Percentiles rank a stretch among this genome's conserved stretches.
Conservation (phyloP, 768 basidiomycete species). For the Rhizopogon sp. region DNA sequence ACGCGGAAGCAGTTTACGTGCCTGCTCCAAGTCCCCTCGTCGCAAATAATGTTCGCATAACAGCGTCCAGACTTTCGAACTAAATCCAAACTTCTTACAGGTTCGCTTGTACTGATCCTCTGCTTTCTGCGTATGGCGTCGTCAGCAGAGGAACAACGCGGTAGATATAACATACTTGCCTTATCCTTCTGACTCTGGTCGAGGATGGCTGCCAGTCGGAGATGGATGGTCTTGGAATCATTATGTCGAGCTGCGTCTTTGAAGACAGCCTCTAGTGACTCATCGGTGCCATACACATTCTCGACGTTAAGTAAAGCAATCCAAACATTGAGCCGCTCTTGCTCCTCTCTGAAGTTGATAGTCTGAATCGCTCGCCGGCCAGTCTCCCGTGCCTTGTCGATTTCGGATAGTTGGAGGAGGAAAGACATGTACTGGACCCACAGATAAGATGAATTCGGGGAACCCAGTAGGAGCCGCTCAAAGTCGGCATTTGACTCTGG, state of each 20-base stretch:
- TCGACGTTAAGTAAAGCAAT: constrained; percentile 94
- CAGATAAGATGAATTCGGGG: constrained; percentile 94
- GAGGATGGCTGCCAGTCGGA: constrained; percentile 80
- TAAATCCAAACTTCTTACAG: constrained; percentile 90
- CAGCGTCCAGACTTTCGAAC: constrained; percentile 90
- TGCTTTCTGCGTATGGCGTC: constrained; percentile 57
- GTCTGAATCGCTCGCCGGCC: constrained; percentile 78
- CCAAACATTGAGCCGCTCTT: constrained; percentile 96
- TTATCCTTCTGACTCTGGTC: constrained; percentile 79
- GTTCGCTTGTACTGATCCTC: constrained; percentile 87
- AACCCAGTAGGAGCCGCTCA: constrained; percentile 86
- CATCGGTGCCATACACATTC: constrained; percentile 85
- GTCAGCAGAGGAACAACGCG: neutral
- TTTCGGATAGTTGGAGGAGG: constrained; percentile 92
- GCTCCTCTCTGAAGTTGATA: constrained; percentile 95
- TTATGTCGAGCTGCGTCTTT: constrained; percentile 87
- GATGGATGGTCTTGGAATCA: constrained; percentile 87
- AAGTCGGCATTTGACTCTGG: constrained; percentile 95
- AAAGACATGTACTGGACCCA: constrained; percentile 99
- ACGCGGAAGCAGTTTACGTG: constrained; percentile 81
- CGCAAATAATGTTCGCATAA: constrained; percentile 82
- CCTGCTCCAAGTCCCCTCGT: constrained; percentile 68
- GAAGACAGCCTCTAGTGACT: constrained; percentile 75
- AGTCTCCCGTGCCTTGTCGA: constrained; percentile 90
- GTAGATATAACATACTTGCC: constrained; percentile 35